Base-by-base conservation (phyloP, 768 basidiomycete genomes). In the Pleurotus eryngii region DNA sequence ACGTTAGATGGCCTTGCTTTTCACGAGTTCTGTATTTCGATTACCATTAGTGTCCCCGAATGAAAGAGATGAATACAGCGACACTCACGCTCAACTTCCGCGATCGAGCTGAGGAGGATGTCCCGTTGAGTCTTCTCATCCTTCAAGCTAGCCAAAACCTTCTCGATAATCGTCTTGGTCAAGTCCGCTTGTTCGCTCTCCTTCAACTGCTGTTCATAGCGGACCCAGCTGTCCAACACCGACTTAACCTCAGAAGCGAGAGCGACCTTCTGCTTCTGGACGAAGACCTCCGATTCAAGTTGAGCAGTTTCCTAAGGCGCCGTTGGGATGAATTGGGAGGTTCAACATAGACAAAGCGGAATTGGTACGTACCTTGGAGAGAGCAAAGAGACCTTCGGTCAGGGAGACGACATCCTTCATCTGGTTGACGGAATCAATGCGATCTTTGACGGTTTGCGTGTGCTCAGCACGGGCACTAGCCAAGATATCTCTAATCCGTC, bases 181-280 rank as follows among this genome's bases (percentile, higher is more conserved):
- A 99, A 86, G 50, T 92, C 90, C 30, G 86, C 81, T 82, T 99
- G 97, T 78, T 99, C 94, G 68, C 83, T 89, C 80, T 99, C 95
- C 81, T 97, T 94, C 69, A 85, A 81, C 71, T 95, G 92, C 70
- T 97, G 95, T 80, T 98, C 96, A 75, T 87, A 95, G 70, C 97
- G 90, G 57, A 95, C 96, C 95, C 95, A 97, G 71, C 90, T 92
- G 80, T 98, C 97, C 57, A 99, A 85, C 40, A 98, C 95, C 27
- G 87, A 66, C 77, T 98, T 98, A 68, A 98, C 77, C 77, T 99
- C 97, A 45, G 89, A 61, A 27, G 95, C 86, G 67, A 98, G 76
- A 43, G 84, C 86, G 58, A 88, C 85, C 73, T 92, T 89, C 79
- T 99, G 97, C 65, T 85, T 83, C 69, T 93, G 91, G 46, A 89